Conservation (phyloP, 2,329 filamentous ascomycete genomes). For the Apiospora hydei region DNA sequence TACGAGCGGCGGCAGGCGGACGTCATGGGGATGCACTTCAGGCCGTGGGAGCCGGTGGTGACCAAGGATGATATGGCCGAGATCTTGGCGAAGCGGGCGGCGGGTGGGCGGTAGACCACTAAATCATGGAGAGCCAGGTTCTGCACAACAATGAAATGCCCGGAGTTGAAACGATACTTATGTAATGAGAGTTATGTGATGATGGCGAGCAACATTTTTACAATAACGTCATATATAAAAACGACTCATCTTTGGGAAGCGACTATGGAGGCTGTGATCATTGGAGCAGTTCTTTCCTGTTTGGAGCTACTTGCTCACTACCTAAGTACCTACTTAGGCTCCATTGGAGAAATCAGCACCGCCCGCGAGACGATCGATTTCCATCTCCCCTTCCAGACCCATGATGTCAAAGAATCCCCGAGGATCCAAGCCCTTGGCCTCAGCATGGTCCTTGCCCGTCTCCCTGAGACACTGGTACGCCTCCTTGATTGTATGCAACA, state of each 20-base stretch:
- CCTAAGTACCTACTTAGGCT: not conserved
- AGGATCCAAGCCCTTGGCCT: constrained; percentile 23
- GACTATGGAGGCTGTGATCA: too few relatives aligned
- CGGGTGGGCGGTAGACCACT: not conserved
- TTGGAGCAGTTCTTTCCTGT: not conserved
- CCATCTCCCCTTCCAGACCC: constrained; percentile 26
- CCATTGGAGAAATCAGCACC: constrained; percentile 21
- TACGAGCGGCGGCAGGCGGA: constrained; percentile 26
- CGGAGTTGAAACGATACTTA: not conserved
- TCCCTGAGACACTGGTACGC: constrained; percentile 25
- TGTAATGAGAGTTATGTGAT: not conserved
- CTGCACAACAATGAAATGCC: not conserved
- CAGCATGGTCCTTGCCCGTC: constrained; percentile 27
- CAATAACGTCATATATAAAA: too few relatives aligned
- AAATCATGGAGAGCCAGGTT: too few relatives aligned
- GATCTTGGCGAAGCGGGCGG: not conserved
- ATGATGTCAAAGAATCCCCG: constrained; percentile 27
- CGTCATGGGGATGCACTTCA: constrained; percentile 24
- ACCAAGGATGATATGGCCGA: constrained; percentile 4
- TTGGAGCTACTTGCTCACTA: not conserved
- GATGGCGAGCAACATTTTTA: not conserved
- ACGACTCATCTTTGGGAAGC: too few relatives aligned
- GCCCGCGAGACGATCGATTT: constrained; percentile 26
- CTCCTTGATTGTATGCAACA: constrained; percentile 23
- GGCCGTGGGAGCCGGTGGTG: constrained; percentile 20